These are phyloP conservation scores for Asterophora parasitica DNA, from an alignment of 768 basidiomycete species.

Conservation along the genomic window DNA sequence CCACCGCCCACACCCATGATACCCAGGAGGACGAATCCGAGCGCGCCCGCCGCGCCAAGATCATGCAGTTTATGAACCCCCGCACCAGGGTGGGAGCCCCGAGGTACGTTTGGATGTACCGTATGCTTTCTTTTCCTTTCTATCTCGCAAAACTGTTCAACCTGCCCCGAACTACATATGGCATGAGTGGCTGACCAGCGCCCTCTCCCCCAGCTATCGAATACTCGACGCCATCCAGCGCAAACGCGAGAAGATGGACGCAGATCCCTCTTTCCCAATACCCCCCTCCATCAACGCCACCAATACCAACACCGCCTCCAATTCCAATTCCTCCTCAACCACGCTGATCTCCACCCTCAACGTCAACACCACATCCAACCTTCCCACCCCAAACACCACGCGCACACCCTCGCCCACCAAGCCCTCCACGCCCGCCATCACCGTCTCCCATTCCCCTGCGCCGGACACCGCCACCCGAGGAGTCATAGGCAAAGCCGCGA, in stretches of 20 bases:
- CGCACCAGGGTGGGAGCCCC: neutral
- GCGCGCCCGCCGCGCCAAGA: slow-evolving; percentile 65
- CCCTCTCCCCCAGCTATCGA: slow-evolving; percentile 42
- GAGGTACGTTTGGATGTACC: no score
- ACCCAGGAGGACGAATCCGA: slow-evolving; percentile 76
- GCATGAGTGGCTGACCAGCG: no score
- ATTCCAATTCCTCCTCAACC: no score
- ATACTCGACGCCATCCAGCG: slow-evolving; percentile 48
- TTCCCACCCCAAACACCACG: no score
- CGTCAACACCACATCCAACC: no score
- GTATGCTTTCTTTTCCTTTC: no score
- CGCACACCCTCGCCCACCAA: slow-evolving; percentile 15
- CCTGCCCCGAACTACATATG: no score
- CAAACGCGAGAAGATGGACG: slow-evolving; percentile 23
- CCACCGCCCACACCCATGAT: slow-evolving; percentile 51
- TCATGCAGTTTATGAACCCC: slow-evolving; percentile 78
- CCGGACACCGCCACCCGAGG: slow-evolving; percentile 25
- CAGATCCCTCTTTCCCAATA: slow-evolving; percentile 17
- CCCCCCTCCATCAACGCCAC: no score
- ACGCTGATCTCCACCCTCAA: no score
- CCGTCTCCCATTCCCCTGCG: slow-evolving; percentile 25
- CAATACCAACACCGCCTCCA: no score
- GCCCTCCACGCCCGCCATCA: slow-evolving; percentile 26
- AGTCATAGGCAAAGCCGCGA: slow-evolving; percentile 21
- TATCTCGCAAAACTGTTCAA: no score